phyloP scores from a whole-genome alignment of 2,329 filamentous ascomycete genomes.

The Arthrobotrys megalospora region DNA sequence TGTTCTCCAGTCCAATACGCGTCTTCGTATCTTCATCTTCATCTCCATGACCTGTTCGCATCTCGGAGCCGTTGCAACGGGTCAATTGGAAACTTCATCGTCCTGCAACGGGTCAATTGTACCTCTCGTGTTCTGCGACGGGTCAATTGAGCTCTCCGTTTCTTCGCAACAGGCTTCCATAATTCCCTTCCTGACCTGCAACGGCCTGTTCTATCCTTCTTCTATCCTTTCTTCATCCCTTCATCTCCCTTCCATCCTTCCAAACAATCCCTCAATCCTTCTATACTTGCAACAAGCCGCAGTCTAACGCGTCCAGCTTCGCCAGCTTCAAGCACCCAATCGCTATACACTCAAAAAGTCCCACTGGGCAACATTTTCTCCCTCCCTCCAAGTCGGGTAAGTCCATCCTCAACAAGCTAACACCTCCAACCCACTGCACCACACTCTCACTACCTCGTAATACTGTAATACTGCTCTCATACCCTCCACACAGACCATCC shows the following conservation, averaged over 20 bases:
- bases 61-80: not conserved
- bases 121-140: no score
- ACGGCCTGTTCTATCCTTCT: not conserved
- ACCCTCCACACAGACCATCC: no score
- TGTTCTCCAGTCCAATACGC: not conserved
- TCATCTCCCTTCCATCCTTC: no score
- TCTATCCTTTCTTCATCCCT: not conserved
- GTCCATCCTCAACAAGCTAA: not conserved
- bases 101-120: no score
- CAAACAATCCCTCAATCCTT: not conserved
- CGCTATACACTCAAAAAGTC: not conserved
- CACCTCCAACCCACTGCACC: not conserved
- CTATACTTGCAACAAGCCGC: not conserved
- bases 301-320: not conserved
- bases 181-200: no score
- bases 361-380: not conserved
- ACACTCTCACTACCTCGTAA: not conserved
- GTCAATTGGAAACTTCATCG: not conserved
- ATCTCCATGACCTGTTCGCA: not conserved
- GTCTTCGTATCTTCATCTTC: no score
- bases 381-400: constrained; percentile 11
- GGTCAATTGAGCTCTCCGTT: no score
- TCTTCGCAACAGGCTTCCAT: no score
- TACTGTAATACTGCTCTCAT: no score
- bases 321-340: not conserved